These are phyloP conservation scores for Stenocarpella maydis DNA, from an alignment of 2,329 filamentous ascomycete species.

Conservation along the genomic window DNA sequence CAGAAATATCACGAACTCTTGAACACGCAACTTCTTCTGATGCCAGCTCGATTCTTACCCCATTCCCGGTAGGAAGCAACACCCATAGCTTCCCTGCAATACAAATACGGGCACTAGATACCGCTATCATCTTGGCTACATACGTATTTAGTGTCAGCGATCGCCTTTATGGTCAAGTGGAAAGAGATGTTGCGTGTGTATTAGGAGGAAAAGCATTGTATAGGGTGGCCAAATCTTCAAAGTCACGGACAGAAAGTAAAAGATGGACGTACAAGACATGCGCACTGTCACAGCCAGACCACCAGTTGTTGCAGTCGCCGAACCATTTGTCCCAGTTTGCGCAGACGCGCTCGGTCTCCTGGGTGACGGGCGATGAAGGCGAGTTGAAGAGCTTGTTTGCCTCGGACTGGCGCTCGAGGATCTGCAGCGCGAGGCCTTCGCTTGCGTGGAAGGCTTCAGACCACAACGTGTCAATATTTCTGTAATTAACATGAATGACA, in stretches of 20 bases:
- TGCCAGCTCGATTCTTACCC: neutral
- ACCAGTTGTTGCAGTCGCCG: slow-evolving; percentile 32
- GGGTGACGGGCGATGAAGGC: neutral
- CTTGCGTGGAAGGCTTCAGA: slow-evolving; percentile 47
- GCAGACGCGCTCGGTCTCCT: slow-evolving; percentile 19
- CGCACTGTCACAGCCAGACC: slow-evolving; percentile 12
- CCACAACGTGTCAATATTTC: neutral
- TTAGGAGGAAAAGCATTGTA: fast-evolving
- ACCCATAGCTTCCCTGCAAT: neutral
- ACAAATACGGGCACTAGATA: neutral
- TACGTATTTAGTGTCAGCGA: slow-evolving; percentile 2
- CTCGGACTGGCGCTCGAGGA: slow-evolving; percentile 45
- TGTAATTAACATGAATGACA: no score
- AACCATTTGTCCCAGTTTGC: slow-evolving; percentile 30
- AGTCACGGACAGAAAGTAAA: no score
- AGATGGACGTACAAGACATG: slow-evolving; percentile 1
- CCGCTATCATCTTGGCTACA: slow-evolving; percentile 26
- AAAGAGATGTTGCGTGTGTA: neutral
- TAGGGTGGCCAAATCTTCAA: no score
- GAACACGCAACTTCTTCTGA: no score
- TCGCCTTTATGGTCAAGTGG: fast-evolving
- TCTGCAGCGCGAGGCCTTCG: slow-evolving; percentile 53
- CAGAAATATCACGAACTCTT: no score
- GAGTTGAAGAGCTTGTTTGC: slow-evolving; percentile 25
- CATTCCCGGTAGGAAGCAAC: no score